A percentile compares a stretch with the other conserved stretches of the same genome.
These are phyloP conservation scores for Eucalyptus cloeziana DNA, from an alignment of 345 rosid genomes.

Conservation along the genomic window DNA sequence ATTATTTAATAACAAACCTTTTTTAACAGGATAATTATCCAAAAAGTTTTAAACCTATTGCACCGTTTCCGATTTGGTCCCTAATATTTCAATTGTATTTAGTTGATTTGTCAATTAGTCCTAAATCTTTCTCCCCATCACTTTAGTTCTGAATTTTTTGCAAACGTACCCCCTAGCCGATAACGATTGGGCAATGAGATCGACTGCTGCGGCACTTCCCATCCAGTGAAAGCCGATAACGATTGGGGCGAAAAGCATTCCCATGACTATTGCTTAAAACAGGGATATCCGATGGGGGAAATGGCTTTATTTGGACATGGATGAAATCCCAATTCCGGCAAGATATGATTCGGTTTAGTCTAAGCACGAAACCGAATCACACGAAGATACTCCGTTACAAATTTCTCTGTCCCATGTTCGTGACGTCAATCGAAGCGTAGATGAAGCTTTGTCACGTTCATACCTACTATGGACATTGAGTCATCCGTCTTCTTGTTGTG, in stretches of 20 bases:
- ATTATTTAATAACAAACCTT: not conserved
- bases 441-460: not conserved
- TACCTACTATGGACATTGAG: not conserved
- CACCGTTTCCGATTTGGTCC: accelerated
- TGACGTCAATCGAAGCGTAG: not conserved
- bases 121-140: not conserved
- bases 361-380: not conserved
- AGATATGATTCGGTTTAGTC: not conserved
- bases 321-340: not conserved
- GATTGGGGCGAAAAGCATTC: conserved; percentile 3
- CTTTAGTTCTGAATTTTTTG: not conserved
- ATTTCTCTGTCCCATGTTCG: not conserved
- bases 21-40: accelerated
- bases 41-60: accelerated
- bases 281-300: not conserved
- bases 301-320: conserved; percentile 1
- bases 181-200: conserved; percentile 1
- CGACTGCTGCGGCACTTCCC: conserved; percentile 32
- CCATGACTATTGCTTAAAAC: not conserved
- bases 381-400: not conserved
- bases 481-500: not conserved
- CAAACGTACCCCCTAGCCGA: not conserved
- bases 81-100: no score
- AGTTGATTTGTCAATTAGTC: not conserved
- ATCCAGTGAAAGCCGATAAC: conserved; percentile 23